Evolutionary conservation across 2,329 filamentous ascomycete genomes (phyloP).

Genomic region (Drechslerella coelobrocha): DNA sequence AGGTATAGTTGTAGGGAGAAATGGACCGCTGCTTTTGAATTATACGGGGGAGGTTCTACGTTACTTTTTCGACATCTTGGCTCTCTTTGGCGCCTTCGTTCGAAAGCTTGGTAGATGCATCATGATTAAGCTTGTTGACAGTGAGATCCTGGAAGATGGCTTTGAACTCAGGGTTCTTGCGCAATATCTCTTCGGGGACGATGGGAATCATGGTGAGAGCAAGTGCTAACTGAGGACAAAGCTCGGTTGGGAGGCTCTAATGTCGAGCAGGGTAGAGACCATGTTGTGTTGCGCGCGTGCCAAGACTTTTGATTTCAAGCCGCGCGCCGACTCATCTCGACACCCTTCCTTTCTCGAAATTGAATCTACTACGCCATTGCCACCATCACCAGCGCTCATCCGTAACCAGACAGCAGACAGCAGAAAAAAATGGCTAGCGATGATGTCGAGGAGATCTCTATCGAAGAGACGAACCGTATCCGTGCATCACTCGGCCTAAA

Average conservation of each 20-base stretch:
- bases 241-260: background rate
- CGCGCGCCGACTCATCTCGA: background rate
- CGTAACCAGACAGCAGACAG: background rate
- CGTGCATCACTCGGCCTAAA: slow-evolving; percentile 88
- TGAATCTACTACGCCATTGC: background rate
- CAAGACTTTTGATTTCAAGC: background rate
- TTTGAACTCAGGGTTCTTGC: slow-evolving; percentile 53
- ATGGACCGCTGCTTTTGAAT: too few species aligned
- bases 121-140: slow-evolving; percentile 52
- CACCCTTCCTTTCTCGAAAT: background rate
- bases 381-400: background rate
- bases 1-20: background rate
- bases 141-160: slow-evolving; percentile 52
- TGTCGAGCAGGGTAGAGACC: background rate
- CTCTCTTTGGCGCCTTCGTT: slow-evolving; percentile 32
- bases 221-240: too few species aligned
- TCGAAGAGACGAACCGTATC: slow-evolving; percentile 93
- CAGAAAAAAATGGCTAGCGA: slow-evolving; percentile 29
- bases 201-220: slow-evolving; percentile 53
- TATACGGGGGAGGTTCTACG: background rate
- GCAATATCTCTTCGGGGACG: slow-evolving; percentile 52
- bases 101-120: slow-evolving; percentile 47
- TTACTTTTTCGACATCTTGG: slow-evolving; percentile 47
- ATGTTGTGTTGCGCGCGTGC: background rate
- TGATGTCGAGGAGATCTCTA: slow-evolving; percentile 63